A percentile compares a stretch with the other conserved stretches of the same genome.
Evolutionary conservation across 176 grass and related monocot species (phyloP).

Genomic region (Zoysia pacifica): DNA sequence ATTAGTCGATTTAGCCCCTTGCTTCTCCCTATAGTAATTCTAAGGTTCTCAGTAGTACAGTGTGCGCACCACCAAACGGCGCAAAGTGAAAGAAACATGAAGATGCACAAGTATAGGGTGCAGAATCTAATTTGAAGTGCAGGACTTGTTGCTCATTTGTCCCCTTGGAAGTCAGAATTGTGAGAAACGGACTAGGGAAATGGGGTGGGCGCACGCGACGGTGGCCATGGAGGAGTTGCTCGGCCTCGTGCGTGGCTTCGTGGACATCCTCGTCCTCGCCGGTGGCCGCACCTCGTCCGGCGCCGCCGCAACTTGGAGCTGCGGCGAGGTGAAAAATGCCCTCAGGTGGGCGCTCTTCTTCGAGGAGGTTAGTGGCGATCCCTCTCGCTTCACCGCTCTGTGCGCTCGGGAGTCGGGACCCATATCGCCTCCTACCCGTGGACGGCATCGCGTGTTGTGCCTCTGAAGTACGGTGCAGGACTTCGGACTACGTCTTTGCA

Average conservation of each 20-base stretch:
- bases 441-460: background rate
- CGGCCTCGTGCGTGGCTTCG: conserved; percentile 60
- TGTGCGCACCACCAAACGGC: background rate
- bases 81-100: no score
- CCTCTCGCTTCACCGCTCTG: background rate
- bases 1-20: background rate
- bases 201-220: conserved; percentile 56
- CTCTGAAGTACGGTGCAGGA: background rate
- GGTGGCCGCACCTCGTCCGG: conserved; percentile 69
- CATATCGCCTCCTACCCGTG: background rate
- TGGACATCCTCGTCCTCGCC: conserved; percentile 78
- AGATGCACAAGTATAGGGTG: background rate
- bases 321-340: conserved; percentile 46
- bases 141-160: background rate
- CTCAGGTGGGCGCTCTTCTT: conserved; percentile 79
- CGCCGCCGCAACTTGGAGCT: conserved; percentile 46
- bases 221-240: no score
- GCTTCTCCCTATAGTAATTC: no score
- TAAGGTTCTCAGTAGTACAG: background rate
- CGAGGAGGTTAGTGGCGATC: conserved; percentile 55
- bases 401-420: background rate
- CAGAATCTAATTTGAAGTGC: background rate
- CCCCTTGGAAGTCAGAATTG: conserved; percentile 30
- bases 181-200: background rate
- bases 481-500: background rate